Base-by-base conservation (phyloP, 495 filamentous ascomycete species). In the Neurospora sp. region DNA sequence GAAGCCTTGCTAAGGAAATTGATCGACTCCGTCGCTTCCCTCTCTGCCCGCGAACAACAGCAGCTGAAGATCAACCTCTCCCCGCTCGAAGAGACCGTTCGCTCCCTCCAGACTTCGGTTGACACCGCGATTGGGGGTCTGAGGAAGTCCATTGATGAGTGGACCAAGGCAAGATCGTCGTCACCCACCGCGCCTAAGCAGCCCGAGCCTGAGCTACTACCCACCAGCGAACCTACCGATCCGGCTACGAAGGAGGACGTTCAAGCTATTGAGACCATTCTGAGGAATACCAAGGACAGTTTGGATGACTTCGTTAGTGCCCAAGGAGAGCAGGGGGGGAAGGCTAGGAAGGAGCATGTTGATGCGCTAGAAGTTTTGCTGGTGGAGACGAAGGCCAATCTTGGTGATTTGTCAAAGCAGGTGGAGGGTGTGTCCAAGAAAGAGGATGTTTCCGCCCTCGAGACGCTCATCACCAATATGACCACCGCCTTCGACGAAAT, bases 251-350 rank as follows among this genome's bases (percentile, higher is more conserved):
- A 87, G 78, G 92, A 95, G 72, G 93, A 97, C 75, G 91, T 91
- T 3, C 89, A 93, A 72, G 92, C 91, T n/a, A 93, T 98, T 71
- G 94, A 97, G 79, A 94, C 90, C 0, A 86, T 98, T 65, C 87
- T 98, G 31, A 87, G 90, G 68, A 94, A 94, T 77, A 93, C 92
- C 22, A 97, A 96, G 75, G 87, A 90, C 10, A 90, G 91, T 69
- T 84, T 97, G 47, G 94, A 97, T 41, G 93, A 94, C 40, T 82
- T 96, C 59, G 84, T 85, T 20, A 65, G 27, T 35, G 53, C 53
- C 53, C 53, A 35, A 3, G 27, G 14, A 65, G 20, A 27, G 20
- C 87, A 94, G 59, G 88, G 92, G 20, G 85, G 87, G 41, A 82
- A 87, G 71, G 81, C 80, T 1, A 72, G 86, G 71, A 92, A 93